phyloP scores from a whole-genome alignment of 495 filamentous ascomycete species.

The Terfezia boudieri region DNA sequence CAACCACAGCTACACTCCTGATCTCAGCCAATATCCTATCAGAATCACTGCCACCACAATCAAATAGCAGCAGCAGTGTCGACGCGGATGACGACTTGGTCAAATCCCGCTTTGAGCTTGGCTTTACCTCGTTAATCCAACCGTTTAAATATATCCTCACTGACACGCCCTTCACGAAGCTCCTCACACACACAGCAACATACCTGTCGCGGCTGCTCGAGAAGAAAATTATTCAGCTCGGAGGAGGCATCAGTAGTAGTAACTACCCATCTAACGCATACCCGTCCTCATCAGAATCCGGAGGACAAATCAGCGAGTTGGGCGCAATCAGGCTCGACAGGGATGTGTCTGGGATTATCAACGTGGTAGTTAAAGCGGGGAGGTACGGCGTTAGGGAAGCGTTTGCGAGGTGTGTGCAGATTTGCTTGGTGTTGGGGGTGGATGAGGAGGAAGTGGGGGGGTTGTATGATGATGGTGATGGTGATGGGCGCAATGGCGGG shows the following conservation, averaged over 20 bases:
- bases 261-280: slow-evolving; percentile 23
- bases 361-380: slow-evolving; percentile 47
- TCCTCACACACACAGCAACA: slow-evolving; percentile 47
- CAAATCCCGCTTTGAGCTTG: slow-evolving; percentile 47
- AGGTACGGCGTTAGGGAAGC: slow-evolving; percentile 60
- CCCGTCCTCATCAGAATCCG: slow-evolving; percentile 16
- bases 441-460: slow-evolving; percentile 73
- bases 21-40: neutral
- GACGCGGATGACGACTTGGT: slow-evolving; percentile 34
- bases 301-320: slow-evolving; percentile 54
- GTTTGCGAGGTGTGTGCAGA: slow-evolving; percentile 62
- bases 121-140: slow-evolving; percentile 64
- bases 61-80: slow-evolving; percentile 3
- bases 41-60: too few species aligned
- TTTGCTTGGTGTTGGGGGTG: slow-evolving; percentile 80
- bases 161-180: slow-evolving; percentile 38
- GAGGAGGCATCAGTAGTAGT: too few species aligned
- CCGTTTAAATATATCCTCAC: slow-evolving; percentile 77
- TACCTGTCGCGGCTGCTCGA: slow-evolving; percentile 62
- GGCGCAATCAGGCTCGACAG: slow-evolving; percentile 76
- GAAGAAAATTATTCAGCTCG: slow-evolving; percentile 53
- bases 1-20: neutral
- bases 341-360: slow-evolving; percentile 61
- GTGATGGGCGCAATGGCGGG: slow-evolving; percentile 24
- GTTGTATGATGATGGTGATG: slow-evolving; percentile 40